Percentiles rank a stretch among this genome's conserved stretches.
phyloP scores from a whole-genome alignment of 257 asterid species.

The Nemophila menziesii region DNA sequence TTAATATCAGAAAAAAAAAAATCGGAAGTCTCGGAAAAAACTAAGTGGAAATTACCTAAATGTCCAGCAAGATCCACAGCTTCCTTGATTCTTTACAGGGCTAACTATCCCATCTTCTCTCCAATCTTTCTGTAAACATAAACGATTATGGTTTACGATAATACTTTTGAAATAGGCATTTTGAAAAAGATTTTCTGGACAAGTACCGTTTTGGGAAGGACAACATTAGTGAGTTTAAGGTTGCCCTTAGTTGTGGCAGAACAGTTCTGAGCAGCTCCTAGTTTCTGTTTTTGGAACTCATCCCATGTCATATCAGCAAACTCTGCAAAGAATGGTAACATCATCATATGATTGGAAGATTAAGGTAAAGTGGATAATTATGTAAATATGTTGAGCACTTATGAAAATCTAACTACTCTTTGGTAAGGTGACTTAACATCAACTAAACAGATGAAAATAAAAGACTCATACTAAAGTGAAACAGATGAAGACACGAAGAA shows the following conservation, averaged over 20 bases:
- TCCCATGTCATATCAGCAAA: conserved; percentile 94
- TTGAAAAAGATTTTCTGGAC: not conserved
- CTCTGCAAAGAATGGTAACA: conserved; percentile 28
- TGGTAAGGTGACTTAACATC: too few species aligned
- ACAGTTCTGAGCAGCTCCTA: conserved; percentile 98
- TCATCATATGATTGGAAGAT: not conserved
- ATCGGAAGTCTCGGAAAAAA: too few species aligned
- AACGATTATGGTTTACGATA: not conserved
- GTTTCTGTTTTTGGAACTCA: conserved; percentile 55
- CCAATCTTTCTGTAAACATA: conserved; percentile 71
- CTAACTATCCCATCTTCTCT: conserved; percentile 74
- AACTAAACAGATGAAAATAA: too few species aligned
- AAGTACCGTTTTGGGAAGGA: conserved; percentile 61
- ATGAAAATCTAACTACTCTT: too few species aligned
- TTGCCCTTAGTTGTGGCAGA: conserved; percentile 81
- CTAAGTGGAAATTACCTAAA: conserved; percentile 48
- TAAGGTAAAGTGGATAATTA: not conserved
- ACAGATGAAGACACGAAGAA: too few species aligned
- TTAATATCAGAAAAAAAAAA: too few species aligned
- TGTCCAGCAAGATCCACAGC: conserved; percentile 98
- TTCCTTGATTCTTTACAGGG: conserved; percentile 80
- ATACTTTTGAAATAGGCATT: not conserved
- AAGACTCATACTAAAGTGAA: too few species aligned
- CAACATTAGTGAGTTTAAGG: conserved; percentile 48
- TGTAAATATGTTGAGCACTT: too few species aligned